Evolutionary conservation across 176 grass and related monocot species (phyloP).

Genomic region (Phoenix dactylifera): DNA sequence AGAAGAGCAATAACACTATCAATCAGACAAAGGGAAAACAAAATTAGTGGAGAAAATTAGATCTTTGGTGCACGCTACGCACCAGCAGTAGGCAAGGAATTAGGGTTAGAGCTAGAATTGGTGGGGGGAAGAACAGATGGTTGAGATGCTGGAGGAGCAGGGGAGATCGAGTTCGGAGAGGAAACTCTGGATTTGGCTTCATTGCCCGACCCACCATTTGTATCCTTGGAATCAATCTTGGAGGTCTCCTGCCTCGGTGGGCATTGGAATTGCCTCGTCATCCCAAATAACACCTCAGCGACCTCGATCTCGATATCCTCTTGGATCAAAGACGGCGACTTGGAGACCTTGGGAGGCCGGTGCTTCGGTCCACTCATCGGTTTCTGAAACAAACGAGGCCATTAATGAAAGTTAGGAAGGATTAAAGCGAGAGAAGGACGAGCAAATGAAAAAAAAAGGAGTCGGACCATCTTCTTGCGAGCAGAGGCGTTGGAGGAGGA

Average conservation of each 20-base stretch:
- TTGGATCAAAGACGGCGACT: conserved; percentile 70
- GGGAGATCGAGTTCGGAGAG: conserved; percentile 36
- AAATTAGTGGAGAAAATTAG: neutral
- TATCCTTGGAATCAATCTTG: conserved; percentile 49
- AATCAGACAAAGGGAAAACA: neutral
- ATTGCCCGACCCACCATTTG: neutral
- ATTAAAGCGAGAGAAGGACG: conserved; percentile 6
- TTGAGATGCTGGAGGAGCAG: conserved; percentile 12
- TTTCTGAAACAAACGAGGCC: conserved; percentile 36
- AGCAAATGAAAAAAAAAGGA: neutral
- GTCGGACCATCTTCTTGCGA: conserved; percentile 67
- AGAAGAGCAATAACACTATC: neutral
- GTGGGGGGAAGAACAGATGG: conserved; percentile 33
- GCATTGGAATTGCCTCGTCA: conserved; percentile 68
- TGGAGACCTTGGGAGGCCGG: conserved; percentile 42
- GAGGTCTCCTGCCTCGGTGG: conserved; percentile 50
- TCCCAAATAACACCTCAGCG: conserved; percentile 87
- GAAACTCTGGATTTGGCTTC: conserved; percentile 67
- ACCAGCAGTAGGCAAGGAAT: conserved; percentile 45
- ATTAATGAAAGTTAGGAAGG: conserved; percentile 7
- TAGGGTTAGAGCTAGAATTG: conserved; percentile 41
- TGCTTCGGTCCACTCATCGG: conserved; percentile 31
- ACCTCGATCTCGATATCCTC: conserved; percentile 90
- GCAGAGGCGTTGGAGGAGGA: conserved; percentile 34
- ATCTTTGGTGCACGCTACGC: neutral